A percentile compares a stretch with the other conserved stretches of the same genome.
Evolutionary conservation across 148 eudicot genomes (phyloP).

Genomic region (Rhododendron kiyosumense): DNA sequence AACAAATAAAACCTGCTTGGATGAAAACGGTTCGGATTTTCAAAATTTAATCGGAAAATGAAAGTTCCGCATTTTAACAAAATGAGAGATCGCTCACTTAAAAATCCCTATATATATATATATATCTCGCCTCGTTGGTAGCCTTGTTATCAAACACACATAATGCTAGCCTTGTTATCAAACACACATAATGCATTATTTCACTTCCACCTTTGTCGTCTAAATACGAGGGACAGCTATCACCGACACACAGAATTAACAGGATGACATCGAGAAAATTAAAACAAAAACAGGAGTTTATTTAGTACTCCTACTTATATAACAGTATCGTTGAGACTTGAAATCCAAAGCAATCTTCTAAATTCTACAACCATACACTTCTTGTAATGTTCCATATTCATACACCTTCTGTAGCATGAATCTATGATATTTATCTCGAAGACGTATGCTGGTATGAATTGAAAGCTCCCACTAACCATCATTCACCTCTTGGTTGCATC

Average conservation of each 20-base stretch:
- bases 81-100: too few relatives aligned
- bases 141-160: neutral
- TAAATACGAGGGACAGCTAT: neutral
- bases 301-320: neutral
- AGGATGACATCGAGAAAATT: neutral
- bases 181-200: neutral
- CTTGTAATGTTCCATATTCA: neutral
- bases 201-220: neutral
- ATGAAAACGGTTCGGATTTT: too few relatives aligned
- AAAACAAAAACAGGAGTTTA: neutral
- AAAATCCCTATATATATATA: too few relatives aligned
- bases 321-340: neutral
- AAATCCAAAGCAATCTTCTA: neutral
- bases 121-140: neutral
- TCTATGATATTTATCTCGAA: neutral
- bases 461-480: neutral
- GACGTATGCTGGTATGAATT: neutral
- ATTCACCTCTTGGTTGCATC: conserved; percentile 1
- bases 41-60: too few relatives aligned
- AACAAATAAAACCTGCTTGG: too few relatives aligned
- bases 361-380: conserved; percentile 4
- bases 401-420: neutral
- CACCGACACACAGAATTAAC: neutral
- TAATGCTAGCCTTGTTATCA: neutral
- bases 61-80: too few relatives aligned